phyloP scores from a whole-genome alignment of 2,329 filamentous ascomycete species.

The Colletotrichum musae region DNA sequence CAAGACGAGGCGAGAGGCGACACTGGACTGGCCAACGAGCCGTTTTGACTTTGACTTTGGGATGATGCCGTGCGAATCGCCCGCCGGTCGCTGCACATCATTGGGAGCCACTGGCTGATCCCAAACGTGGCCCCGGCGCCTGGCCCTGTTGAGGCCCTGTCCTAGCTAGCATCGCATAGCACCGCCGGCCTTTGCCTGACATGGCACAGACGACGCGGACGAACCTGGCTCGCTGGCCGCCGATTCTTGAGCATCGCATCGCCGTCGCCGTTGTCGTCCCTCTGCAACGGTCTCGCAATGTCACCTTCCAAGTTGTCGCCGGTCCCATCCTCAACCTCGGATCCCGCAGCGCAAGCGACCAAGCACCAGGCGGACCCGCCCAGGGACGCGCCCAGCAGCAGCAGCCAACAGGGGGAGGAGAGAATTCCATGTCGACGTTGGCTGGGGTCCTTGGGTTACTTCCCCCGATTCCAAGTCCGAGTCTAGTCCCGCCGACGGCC shows the following conservation, averaged over 20 bases:
- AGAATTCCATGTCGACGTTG: slow-evolving; percentile 11
- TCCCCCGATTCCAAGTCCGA: slow-evolving; percentile 17
- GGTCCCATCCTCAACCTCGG: slow-evolving; percentile 38
- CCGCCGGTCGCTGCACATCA: slow-evolving; percentile 40
- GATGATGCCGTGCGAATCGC: slow-evolving; percentile 41
- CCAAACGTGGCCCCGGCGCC: slow-evolving; percentile 36
- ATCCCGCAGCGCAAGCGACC: slow-evolving; percentile 36
- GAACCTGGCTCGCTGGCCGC: slow-evolving; percentile 13
- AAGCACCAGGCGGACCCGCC: slow-evolving; percentile 8
- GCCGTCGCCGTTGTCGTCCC: slow-evolving; percentile 13
- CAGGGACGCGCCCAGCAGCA: slow-evolving; percentile 44
- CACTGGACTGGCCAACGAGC: slow-evolving; percentile 20
- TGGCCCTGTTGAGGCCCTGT: slow-evolving; percentile 20
- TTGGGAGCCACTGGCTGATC: slow-evolving; percentile 36
- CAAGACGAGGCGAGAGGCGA: neutral
- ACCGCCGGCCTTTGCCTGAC: slow-evolving; percentile 30
- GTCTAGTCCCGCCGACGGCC: slow-evolving; percentile 17
- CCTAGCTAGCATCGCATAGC: slow-evolving; percentile 34
- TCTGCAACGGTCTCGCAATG: slow-evolving; percentile 31
- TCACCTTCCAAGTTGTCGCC: slow-evolving; percentile 38
- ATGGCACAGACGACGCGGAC: slow-evolving; percentile 27
- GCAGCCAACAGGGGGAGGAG: slow-evolving; percentile 44
- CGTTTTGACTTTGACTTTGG: slow-evolving; percentile 24
- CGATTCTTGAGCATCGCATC: neutral
- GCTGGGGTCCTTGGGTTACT: neutral